Base-by-base conservation (phyloP, 2,329 filamentous ascomycete genomes). In the Aureobasidium sp. region DNA sequence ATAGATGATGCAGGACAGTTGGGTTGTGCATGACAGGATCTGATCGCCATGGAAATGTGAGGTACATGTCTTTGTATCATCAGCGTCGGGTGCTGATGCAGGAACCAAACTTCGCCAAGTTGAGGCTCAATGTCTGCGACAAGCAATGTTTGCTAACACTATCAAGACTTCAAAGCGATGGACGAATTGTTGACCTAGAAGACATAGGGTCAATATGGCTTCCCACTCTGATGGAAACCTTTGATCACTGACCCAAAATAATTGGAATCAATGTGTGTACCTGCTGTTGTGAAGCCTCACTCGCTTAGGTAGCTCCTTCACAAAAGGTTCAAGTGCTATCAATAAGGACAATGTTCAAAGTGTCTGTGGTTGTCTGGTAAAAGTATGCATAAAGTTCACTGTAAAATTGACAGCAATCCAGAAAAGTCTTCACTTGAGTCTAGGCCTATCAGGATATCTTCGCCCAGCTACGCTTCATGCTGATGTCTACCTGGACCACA, bases 31-130 rank as follows among this genome's bases (percentile, higher is more conserved):
- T 35, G 12, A 22, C 19, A 35, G 27, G 27, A 57, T 35, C 27
- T n/a, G 27, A 57, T 45, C 27, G 40, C 11, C 40, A 57, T n/a
- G 39, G 53, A 57, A 14, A 35, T 45, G 53, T 14, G 29, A 44
- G 19, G 39, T 57, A 45, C 53, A 57, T 17, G 17, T 44, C 52
- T 56, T 56, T 57, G 40, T 57, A 56, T 44, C 52, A 44, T 44
- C 14, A n/a, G 45, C n/a, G 22, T 27, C 12, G 42, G 22, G 22
- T 27, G 5, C 14, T 27, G 24, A n/a, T 11, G 45, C 45, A 48
- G 29, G 31, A 35, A 50, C 29, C n/a, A 22, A 33, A 33, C 12
- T 27, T 27, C 8, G 45, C 24, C 47, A 35, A 50, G 47, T 22
- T 27, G 27, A 50, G 29, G 17, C 47, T 50, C 47, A 35, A 19